phyloP scores from a whole-genome alignment of 441 rosid species.

The Aquilaria agallochum region DNA sequence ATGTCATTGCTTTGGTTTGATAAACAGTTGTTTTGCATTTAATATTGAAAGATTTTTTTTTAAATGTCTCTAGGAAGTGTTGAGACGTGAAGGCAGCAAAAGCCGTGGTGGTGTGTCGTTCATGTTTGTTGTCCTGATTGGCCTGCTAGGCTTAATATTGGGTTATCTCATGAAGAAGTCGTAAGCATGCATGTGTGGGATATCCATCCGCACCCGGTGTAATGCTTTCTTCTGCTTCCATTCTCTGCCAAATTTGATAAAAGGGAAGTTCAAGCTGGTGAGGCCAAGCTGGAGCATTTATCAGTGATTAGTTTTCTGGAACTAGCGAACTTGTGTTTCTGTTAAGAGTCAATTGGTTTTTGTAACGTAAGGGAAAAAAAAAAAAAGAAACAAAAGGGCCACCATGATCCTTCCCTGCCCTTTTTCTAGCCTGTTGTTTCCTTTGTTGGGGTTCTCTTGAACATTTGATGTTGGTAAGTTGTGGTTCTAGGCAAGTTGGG shows the following conservation, averaged over 20 bases:
- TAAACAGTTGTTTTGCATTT: background rate
- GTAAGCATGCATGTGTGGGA: slow-evolving; percentile 14
- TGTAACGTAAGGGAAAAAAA: slow-evolving; percentile 21
- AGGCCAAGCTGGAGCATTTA: slow-evolving; percentile 18
- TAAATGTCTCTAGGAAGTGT: slow-evolving; percentile 37
- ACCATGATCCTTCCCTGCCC: background rate
- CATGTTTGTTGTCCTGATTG: slow-evolving; percentile 47
- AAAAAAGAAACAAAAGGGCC: background rate
- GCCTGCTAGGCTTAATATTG: slow-evolving; percentile 55
- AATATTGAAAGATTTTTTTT: background rate
- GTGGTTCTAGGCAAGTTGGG: no score
- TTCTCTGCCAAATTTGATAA: slow-evolving; percentile 25
- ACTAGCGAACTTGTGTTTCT: slow-evolving; percentile 32
- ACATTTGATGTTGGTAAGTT: slow-evolving; percentile 15
- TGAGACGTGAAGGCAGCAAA: slow-evolving; percentile 46
- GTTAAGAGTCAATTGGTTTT: slow-evolving; percentile 27
- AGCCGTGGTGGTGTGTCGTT: slow-evolving; percentile 41
- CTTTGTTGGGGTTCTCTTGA: slow-evolving; percentile 18
- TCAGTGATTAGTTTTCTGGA: slow-evolving; percentile 26
- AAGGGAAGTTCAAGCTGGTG: slow-evolving; percentile 21
- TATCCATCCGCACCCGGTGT: background rate
- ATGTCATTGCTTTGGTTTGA: no score
- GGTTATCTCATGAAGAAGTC: slow-evolving; percentile 63
- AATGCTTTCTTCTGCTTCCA: slow-evolving; percentile 16
- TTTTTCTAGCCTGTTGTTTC: background rate